Evolutionary conservation across 2,329 filamentous ascomycete genomes (phyloP).

Genomic region (Fusarium sambucinum): DNA sequence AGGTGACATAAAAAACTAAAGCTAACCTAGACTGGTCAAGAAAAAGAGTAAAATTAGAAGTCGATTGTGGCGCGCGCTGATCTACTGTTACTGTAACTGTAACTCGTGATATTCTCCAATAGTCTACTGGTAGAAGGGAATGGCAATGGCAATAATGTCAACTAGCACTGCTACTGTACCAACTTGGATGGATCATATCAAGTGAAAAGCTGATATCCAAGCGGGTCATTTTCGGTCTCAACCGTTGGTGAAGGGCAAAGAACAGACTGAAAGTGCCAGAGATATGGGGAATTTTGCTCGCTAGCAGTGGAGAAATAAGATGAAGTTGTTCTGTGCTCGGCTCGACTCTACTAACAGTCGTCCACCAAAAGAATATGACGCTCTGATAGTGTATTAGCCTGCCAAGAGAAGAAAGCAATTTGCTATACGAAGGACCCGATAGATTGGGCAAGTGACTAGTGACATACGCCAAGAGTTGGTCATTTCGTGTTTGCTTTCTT

Average conservation of each 20-base stretch:
- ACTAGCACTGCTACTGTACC: neutral
- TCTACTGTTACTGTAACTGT: neutral
- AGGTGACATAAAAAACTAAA: neutral
- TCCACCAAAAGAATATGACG: neutral
- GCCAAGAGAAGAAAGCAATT: constrained; percentile 31
- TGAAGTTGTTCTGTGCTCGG: neutral
- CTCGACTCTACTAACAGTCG: neutral
- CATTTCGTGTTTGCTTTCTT: constrained; percentile 34
- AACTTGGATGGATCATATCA: constrained; percentile 6
- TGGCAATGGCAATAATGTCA: neutral
- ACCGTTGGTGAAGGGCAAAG: neutral
- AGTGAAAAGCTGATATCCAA: constrained; percentile 21
- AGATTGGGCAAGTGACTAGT: constrained; percentile 16
- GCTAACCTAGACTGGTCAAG: constrained; percentile 35
- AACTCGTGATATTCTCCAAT: constrained; percentile 32
- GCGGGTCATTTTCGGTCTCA: constrained; percentile 13
- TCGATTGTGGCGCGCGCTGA: constrained; percentile 5
- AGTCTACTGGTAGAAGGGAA: neutral
- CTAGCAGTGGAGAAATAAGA: neutral
- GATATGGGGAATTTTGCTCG: neutral
- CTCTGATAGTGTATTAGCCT: constrained; percentile 10
- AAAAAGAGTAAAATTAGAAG: constrained; percentile 41
- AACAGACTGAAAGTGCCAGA: constrained; percentile 1
- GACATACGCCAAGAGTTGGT: constrained; percentile 36
- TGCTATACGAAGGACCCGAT: constrained; percentile 17